Conservation (phyloP, 106 monocot species). For the Hemerocallis citrina region DNA sequence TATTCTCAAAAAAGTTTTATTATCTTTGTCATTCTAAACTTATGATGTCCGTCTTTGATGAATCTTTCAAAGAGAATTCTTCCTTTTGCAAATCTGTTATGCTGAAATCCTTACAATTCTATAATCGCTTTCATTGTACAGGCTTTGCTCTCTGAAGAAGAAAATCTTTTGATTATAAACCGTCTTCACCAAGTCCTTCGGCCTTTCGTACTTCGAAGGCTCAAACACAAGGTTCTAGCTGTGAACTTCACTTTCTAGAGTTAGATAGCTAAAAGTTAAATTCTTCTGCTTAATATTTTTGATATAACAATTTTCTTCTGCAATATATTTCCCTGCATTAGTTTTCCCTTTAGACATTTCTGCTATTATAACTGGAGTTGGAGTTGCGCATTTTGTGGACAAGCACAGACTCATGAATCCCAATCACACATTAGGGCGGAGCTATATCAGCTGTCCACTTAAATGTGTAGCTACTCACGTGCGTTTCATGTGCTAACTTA, state of each 20-base stretch:
- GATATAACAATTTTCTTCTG: too few species aligned
- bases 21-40: neutral
- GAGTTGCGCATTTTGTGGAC: too few species aligned
- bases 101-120: neutral
- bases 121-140: constrained; percentile 5
- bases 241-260: neutral
- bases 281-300: too few species aligned
- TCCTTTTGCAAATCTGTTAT: neutral
- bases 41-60: neutral
- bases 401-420: too few species aligned
- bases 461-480: too few species aligned
- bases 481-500: too few species aligned
- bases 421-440: too few species aligned
- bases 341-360: too few species aligned
- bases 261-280: too few species aligned
- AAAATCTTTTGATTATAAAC: constrained; percentile 97
- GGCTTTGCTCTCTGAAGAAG: constrained; percentile 96
- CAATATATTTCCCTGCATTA: too few species aligned
- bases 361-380: too few species aligned
- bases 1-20: neutral
- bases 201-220: constrained; percentile 95
- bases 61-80: neutral
- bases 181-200: constrained; percentile 99
- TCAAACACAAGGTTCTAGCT: constrained; percentile 86
- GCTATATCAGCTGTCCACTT: too few species aligned